A percentile compares a stretch with the other conserved stretches of the same genome.
Evolutionary conservation across 768 basidiomycete species (phyloP).

Genomic region (Tylopilus plumbeoviolaceoides): DNA sequence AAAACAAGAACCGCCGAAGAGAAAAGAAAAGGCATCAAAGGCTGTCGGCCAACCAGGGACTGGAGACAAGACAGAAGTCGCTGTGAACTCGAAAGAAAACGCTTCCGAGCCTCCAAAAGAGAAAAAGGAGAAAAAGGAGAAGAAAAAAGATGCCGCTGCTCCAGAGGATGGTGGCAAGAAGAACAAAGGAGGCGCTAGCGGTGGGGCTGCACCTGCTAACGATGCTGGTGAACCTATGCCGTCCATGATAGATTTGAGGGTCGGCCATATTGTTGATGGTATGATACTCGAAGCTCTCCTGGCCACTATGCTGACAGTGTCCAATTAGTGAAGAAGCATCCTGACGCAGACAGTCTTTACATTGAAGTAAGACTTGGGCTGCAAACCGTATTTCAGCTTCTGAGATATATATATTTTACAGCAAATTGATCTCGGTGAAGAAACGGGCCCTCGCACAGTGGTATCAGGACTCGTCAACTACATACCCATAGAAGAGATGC

Average conservation of each 20-base stretch:
- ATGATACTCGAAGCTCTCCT: constrained; percentile 22
- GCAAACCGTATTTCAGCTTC: background rate
- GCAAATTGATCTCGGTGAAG: constrained; percentile 97
- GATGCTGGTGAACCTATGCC: constrained; percentile 84
- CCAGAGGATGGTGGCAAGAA: constrained; percentile 32
- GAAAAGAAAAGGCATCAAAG: constrained; percentile 61
- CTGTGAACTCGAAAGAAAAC: constrained; percentile 40
- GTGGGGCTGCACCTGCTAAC: constrained; percentile 36
- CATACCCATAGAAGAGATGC: constrained; percentile 93
- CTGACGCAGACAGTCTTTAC: constrained; percentile 97
- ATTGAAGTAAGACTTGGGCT: constrained; percentile 59
- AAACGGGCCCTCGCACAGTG: constrained; percentile 90
- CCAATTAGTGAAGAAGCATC: constrained; percentile 82
- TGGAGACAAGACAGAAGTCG: constrained; percentile 24
- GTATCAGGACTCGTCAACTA: constrained; percentile 97
- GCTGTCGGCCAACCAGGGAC: constrained; percentile 26
- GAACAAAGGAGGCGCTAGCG: constrained; percentile 36
- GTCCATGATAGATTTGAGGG: constrained; percentile 95
- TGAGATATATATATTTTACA: constrained; percentile 23
- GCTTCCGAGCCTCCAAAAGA: constrained; percentile 19
- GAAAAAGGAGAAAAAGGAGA: constrained; percentile 40
- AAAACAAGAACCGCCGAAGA: constrained; percentile 68
- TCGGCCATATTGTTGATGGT: constrained; percentile 92
- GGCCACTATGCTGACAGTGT: constrained; percentile 2
- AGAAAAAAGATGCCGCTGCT: constrained; percentile 50